Evolutionary conservation across 345 rosid species (phyloP), one percentile per base, ranked within the genome.

Genomic region (Camelina laxa): DNA sequence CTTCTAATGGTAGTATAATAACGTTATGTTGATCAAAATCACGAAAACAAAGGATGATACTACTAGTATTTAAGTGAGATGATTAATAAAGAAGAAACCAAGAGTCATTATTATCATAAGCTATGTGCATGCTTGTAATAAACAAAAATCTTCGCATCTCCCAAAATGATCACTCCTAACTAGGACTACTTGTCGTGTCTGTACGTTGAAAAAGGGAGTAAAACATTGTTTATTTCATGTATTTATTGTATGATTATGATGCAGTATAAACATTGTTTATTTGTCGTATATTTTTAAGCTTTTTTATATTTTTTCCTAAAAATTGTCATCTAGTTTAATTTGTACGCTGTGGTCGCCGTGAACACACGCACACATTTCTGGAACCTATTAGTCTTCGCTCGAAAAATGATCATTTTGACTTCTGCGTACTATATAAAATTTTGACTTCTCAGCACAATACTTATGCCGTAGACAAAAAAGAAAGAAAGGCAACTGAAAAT

Each of bases 161-260:
- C 49, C 69, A 60, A 75, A 51, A 60, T 69, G 12, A 53, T 61
- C 58, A 69, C 69, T 16, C 24, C 19, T 50, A 67, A 75, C 73
- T 42, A 67, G 59, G 63, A 54, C 57, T 69, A 53, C 50, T 61
- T 51, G 74, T 75, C 74, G 74, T 75, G 41, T 68, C 44, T 41
- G 31, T 68, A 67, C 63, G 48, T 51, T 51, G 61, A 41, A 48
- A 68, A 47, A 30, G n/a, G 17, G 35, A 66, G 60, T 60, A 60
- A 75, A 53, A 17, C 13, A 38, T 66, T 48, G 35, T 50, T 75
- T 47, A 24, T 55, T 47, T 45, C 21, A 17, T 45, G 50, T 45
- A 45, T 6, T n/a, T 15, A n/a, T 2, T 45, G 57, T 51, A 51
- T 51, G 21, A n/a, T n/a, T 47, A n/a, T 16, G 51, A 47, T 50